phyloP scores from a whole-genome alignment of 352 stramenopile genomes.

The Phytophthora idaei region DNA sequence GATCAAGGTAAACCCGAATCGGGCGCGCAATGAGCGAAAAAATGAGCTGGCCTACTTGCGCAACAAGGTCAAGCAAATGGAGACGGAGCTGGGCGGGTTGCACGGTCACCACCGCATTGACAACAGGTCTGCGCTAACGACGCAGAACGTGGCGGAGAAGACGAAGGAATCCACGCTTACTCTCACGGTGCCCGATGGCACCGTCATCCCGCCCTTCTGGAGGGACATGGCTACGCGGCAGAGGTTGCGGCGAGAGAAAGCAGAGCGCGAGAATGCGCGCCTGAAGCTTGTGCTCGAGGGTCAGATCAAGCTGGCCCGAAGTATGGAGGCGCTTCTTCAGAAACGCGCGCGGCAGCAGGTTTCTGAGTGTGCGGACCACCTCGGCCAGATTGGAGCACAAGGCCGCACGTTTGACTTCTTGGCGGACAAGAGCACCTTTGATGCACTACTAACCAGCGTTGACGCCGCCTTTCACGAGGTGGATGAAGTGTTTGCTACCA shows the following conservation, averaged over 20 bases:
- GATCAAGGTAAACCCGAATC: slow-evolving; percentile 45
- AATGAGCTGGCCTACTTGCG: slow-evolving; percentile 62
- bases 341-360: slow-evolving; percentile 43
- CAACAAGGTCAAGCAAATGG: slow-evolving; percentile 52
- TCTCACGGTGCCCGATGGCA: neutral
- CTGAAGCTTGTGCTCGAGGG: slow-evolving; percentile 58
- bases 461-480: slow-evolving; percentile 38
- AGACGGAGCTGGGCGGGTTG: slow-evolving; percentile 35
- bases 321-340: slow-evolving; percentile 47
- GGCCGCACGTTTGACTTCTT: slow-evolving; percentile 15
- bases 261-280: slow-evolving; percentile 55
- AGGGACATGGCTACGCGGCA: slow-evolving; percentile 45
- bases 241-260: slow-evolving; percentile 38
- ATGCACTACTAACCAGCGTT: slow-evolving; percentile 28
- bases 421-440: slow-evolving; percentile 34
- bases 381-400: slow-evolving; percentile 17
- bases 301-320: slow-evolving; percentile 53
- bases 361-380: slow-evolving; percentile 8
- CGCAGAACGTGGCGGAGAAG: neutral
- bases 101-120: slow-evolving; percentile 13
- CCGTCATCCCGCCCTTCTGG: slow-evolving; percentile 39
- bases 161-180: slow-evolving; percentile 2
- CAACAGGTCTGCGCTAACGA: slow-evolving; percentile 3
- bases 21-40: slow-evolving; percentile 49
- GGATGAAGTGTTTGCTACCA: slow-evolving; percentile 34